Percentiles rank a stretch among this genome's conserved stretches.
phyloP scores from a whole-genome alignment of 345 rosid genomes.

The Pugionium cornutum region DNA sequence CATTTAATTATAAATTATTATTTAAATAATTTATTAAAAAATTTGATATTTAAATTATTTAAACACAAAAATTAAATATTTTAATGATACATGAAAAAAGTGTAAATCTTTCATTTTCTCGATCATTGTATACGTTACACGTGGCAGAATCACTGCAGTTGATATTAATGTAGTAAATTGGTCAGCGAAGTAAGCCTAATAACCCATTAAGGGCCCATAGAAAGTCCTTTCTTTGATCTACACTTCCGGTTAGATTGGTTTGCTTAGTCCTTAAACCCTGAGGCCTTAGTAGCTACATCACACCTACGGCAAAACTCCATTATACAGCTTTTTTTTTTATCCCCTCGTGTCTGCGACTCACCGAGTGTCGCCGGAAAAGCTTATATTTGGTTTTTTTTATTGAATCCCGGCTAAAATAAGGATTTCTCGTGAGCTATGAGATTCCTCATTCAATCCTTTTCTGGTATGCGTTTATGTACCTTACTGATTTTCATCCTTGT shows the following conservation, averaged over 20 bases:
- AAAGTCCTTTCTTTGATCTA: neutral
- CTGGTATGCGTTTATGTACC: conserved; percentile 28
- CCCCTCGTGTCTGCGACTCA: neutral
- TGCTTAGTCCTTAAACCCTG: conserved; percentile 20
- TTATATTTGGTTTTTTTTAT: neutral
- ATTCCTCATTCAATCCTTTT: conserved; percentile 52
- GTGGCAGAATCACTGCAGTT: too few species aligned
- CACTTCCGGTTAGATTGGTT: too few species aligned
- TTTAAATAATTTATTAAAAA: too few species aligned
- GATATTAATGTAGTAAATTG: too few species aligned
- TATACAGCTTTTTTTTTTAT: neutral
- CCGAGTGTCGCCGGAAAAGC: conserved; percentile 28
- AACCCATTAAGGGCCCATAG: conserved; percentile 11
- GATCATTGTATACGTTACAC: too few species aligned
- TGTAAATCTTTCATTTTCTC: too few species aligned
- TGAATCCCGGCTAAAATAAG: neutral
- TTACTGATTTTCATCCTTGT: neutral
- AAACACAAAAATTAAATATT: too few species aligned
- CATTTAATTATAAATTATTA: too few species aligned
- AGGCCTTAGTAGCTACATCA: neutral
- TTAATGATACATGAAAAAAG: too few species aligned
- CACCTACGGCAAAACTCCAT: conserved; percentile 31
- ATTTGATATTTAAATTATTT: too few species aligned
- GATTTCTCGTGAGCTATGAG: conserved; percentile 46
- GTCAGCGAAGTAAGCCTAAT: neutral